phyloP scores from a whole-genome alignment of 108 stramenopile species.

The Fistulifera pelliculosa region DNA sequence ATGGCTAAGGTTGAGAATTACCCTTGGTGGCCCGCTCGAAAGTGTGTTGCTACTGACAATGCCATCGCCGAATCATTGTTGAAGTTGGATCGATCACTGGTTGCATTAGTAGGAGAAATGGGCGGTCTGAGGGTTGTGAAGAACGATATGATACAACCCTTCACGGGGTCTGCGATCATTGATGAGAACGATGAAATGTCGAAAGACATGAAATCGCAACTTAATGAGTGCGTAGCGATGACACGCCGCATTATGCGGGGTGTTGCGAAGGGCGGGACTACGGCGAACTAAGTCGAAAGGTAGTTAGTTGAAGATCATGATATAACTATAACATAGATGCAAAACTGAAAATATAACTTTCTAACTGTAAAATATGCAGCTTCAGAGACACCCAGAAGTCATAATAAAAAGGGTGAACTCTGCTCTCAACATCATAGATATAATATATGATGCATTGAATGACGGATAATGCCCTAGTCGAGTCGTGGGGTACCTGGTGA shows the following conservation, averaged over 20 bases:
- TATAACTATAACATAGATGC: background rate
- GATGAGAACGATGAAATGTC: slow-evolving; percentile 41
- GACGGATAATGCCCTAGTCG: too few relatives aligned
- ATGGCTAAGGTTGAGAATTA: slow-evolving; percentile 57
- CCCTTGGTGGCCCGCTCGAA: slow-evolving; percentile 81
- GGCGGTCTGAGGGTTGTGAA: slow-evolving; percentile 49
- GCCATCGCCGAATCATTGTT: slow-evolving; percentile 28
- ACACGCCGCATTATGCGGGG: slow-evolving; percentile 30
- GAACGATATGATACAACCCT: slow-evolving; percentile 37
- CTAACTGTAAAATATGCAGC: too few relatives aligned
- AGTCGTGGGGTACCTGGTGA: too few relatives aligned
- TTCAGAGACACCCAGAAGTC: too few relatives aligned
- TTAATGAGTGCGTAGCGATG: slow-evolving; percentile 62
- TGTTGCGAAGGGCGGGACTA: background rate
- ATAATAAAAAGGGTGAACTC: too few relatives aligned
- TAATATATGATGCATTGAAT: too few relatives aligned
- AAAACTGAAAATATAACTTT: background rate
- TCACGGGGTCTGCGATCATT: slow-evolving; percentile 24
- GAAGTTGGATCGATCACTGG: slow-evolving; percentile 32
- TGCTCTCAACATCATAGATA: too few relatives aligned
- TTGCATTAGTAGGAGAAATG: slow-evolving; percentile 64
- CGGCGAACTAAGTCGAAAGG: background rate
- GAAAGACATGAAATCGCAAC: slow-evolving; percentile 35
- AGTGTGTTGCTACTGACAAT: slow-evolving; percentile 48
- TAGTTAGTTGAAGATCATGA: background rate